These are phyloP conservation scores for Vitis rupestris DNA, from an alignment of 164 flowering plant species.

Conservation along the genomic window DNA sequence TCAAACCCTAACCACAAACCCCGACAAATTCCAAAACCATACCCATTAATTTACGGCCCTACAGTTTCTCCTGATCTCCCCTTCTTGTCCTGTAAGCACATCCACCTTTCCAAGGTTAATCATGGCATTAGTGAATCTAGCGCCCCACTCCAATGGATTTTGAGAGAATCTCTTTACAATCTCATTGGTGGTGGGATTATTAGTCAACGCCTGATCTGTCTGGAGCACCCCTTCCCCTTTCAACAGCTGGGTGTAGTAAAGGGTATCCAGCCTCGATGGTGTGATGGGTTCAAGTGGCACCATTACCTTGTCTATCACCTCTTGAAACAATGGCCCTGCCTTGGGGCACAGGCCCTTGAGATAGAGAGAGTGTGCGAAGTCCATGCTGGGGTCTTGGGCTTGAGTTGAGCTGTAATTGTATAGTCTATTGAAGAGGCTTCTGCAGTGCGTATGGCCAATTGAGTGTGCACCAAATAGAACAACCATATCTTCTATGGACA, in stretches of 20 bases:
- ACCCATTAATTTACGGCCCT: conserved; percentile 9
- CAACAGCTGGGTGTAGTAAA: conserved; percentile 10
- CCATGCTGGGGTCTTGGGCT: conserved; percentile 10
- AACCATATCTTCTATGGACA: conserved; percentile 21
- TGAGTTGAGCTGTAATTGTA: not conserved
- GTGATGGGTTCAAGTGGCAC: conserved; percentile 13
- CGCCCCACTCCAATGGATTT: not conserved
- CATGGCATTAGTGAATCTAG: conserved; percentile 21
- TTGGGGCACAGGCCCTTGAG: conserved; percentile 10
- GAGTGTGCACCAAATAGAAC: conserved; percentile 30
- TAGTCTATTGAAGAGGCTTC: conserved; percentile 7
- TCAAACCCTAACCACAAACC: too few relatives aligned
- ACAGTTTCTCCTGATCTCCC: conserved; percentile 25
- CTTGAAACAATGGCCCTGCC: not conserved
- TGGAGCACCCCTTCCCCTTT: conserved; percentile 14
- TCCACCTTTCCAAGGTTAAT: conserved; percentile 17
- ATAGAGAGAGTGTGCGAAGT: not conserved
- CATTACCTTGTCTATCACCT: too few relatives aligned
- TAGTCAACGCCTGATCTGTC: conserved; percentile 20
- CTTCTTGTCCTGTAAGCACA: conserved; percentile 23
- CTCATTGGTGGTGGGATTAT: conserved; percentile 7
- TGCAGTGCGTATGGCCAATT: conserved; percentile 24
- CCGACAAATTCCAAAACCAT: not conserved
- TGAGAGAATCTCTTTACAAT: conserved; percentile 5
- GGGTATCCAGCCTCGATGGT: conserved; percentile 13